A percentile compares a stretch with the other conserved stretches of the same genome.
Conservation (phyloP, 163 green algal species). For the Chlamydomonas reinhardtii region DNA sequence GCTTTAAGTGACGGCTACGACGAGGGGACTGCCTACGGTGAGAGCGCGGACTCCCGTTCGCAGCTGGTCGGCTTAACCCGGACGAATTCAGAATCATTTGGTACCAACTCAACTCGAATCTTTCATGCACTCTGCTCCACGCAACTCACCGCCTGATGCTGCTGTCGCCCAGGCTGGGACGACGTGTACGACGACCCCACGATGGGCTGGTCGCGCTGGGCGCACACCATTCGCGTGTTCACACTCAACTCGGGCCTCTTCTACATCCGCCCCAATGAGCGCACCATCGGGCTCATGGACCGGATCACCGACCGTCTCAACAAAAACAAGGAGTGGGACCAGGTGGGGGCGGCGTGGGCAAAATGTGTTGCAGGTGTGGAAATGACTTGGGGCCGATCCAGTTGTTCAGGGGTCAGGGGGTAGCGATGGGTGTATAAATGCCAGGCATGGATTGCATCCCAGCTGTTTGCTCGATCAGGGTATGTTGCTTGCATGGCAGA, state of each 20-base stretch:
- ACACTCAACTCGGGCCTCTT: constrained; percentile 84
- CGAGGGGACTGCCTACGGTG: constrained; percentile 78
- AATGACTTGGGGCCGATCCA: no score
- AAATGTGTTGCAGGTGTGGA: no score
- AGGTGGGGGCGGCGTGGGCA: constrained; percentile 54
- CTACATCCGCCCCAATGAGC: constrained; percentile 66
- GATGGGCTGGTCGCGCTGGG: constrained; percentile 94
- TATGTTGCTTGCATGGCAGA: no score
- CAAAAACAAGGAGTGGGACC: constrained; percentile 91
- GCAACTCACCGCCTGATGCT: no score
- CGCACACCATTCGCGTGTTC: constrained; percentile 90
- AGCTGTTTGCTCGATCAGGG: no score
- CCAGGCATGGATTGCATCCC: no score
- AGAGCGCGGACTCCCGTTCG: not conserved
- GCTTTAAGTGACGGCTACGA: constrained; percentile 87
- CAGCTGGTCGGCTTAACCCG: no score
- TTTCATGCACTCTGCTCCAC: no score
- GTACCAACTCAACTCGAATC: no score
- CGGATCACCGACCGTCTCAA: constrained; percentile 81
- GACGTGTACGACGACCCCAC: constrained; percentile 85
- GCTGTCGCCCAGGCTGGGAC: constrained; percentile 75
- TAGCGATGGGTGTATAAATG: no score
- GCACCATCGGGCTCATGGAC: constrained; percentile 81
- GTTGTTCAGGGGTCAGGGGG: no score
- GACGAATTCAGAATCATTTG: no score